Percentiles rank a stretch among this genome's conserved stretches.
Conservation (phyloP, 768 basidiomycete genomes). For the Roridomyces roridus region DNA sequence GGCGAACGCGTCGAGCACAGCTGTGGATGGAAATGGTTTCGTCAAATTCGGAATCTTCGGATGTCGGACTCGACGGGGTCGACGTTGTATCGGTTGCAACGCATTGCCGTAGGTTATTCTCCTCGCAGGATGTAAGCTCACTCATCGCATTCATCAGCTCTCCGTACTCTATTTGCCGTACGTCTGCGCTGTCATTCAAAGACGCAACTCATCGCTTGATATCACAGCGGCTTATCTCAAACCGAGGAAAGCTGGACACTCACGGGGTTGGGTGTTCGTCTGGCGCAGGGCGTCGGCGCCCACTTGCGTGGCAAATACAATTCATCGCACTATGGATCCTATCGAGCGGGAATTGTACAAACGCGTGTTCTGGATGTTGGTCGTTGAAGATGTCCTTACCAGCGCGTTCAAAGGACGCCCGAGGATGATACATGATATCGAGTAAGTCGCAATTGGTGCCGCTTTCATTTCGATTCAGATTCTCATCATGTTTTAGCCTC, state of each 20-base stretch:
- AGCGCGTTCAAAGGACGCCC: conserved; percentile 4
- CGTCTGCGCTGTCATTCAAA: too few relatives aligned
- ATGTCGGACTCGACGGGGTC: neutral
- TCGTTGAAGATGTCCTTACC: neutral
- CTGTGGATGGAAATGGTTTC: conserved; percentile 65
- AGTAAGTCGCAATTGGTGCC: neutral
- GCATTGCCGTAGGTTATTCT: neutral
- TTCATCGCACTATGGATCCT: neutral
- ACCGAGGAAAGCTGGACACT: conserved; percentile 62
- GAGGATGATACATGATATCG: neutral
- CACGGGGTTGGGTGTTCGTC: conserved; percentile 59
- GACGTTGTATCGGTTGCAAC: neutral
- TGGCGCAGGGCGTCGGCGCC: conserved; percentile 6
- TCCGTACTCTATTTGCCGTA: too few relatives aligned
- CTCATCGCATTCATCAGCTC: too few relatives aligned
- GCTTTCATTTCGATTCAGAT: neutral
- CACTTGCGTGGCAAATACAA: neutral
- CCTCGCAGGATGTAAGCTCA: neutral
- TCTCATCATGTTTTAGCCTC: neutral
- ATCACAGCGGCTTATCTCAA: neutral
- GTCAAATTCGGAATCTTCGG: conserved; percentile 56
- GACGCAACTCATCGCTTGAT: too few relatives aligned
- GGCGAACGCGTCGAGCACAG: conserved; percentile 46
- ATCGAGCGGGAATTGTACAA: neutral
- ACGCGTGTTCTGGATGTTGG: conserved; percentile 26